These are phyloP conservation scores for Fusarium sambucinum DNA, from an alignment of 2,329 filamentous ascomycete species.

Conservation along the genomic window DNA sequence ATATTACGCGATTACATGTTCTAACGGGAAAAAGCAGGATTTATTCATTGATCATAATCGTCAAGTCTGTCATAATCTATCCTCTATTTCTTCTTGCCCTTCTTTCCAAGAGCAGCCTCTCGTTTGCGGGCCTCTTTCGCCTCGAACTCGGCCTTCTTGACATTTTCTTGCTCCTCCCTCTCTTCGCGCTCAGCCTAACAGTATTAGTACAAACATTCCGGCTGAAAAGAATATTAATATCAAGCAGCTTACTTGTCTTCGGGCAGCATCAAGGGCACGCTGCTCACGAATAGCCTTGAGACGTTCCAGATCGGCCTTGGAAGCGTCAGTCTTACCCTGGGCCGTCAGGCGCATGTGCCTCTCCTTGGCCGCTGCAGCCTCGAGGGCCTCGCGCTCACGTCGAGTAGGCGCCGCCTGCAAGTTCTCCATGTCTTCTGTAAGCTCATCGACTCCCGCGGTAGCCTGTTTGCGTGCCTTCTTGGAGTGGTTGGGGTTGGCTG, in stretches of 20 bases:
- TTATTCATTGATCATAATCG: slow-evolving; percentile 12
- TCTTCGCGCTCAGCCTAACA: slow-evolving; percentile 69
- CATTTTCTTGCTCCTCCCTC: slow-evolving; percentile 63
- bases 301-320: slow-evolving; percentile 87
- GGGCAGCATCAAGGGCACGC: slow-evolving; percentile 83
- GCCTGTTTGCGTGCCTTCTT: slow-evolving; percentile 75
- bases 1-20: not conserved
- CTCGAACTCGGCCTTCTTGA: slow-evolving; percentile 64
- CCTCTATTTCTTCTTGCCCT: slow-evolving; percentile 61
- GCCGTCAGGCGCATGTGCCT: slow-evolving; percentile 92
- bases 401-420: slow-evolving; percentile 61
- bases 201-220: slow-evolving; percentile 37
- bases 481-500: slow-evolving; percentile 92
- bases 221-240: too few species aligned
- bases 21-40: not conserved
- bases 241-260: slow-evolving; percentile 74
- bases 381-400: slow-evolving; percentile 77
- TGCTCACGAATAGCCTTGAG: slow-evolving; percentile 86
- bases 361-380: slow-evolving; percentile 90
- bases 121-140: slow-evolving; percentile 66
- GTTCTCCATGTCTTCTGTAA: slow-evolving; percentile 68
- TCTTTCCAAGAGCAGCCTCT: slow-evolving; percentile 63
- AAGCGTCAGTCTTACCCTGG: slow-evolving; percentile 96
- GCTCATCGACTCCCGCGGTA: slow-evolving; percentile 60
- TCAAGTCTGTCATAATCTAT: not conserved